Percentiles rank a stretch among this genome's conserved stretches.
These are phyloP conservation scores for Geosmithia morbida DNA, from an alignment of 2,329 filamentous ascomycete species.

Conservation along the genomic window DNA sequence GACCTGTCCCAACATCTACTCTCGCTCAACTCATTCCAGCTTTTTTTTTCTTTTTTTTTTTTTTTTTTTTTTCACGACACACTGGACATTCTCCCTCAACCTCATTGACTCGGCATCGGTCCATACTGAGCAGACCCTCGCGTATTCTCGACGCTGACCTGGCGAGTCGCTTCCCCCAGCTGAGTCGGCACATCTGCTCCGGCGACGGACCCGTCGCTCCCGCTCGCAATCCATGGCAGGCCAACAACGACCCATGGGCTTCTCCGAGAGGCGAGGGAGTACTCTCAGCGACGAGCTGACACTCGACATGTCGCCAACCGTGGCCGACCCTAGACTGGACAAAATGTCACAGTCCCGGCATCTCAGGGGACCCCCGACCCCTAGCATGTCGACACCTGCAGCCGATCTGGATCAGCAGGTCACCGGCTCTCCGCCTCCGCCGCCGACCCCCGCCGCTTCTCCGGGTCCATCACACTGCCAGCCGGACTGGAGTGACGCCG, in stretches of 20 bases:
- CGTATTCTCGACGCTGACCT: not conserved
- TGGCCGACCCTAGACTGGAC: constrained; percentile 31
- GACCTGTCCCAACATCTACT: not conserved
- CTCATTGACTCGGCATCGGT: too few species aligned
- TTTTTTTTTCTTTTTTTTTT: too few species aligned
- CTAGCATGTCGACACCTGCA: constrained; percentile 51
- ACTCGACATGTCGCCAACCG: constrained; percentile 31
- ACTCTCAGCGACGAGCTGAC: constrained; percentile 41
- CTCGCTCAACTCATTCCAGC: too few species aligned
- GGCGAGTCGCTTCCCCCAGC: not conserved
- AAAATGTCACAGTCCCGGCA: constrained; percentile 29
- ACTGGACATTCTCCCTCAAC: too few species aligned
- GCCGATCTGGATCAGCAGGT: constrained; percentile 47
- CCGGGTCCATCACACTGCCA: constrained; percentile 46
- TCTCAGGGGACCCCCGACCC: constrained; percentile 45
- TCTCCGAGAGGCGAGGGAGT: constrained; percentile 47
- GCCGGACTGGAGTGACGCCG: constrained; percentile 62
- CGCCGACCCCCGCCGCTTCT: constrained; percentile 50
- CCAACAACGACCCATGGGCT: constrained; percentile 32
- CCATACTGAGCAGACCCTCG: not conserved
- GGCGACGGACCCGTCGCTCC: not conserved
- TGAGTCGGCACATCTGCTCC: not conserved
- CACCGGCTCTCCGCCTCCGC: constrained; percentile 47
- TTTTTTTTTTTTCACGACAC: too few species aligned
- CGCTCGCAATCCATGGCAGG: constrained; percentile 1